Conservation (phyloP, 1,284 basidiomycete genomes). For the Ceratobasidium sp. region DNA sequence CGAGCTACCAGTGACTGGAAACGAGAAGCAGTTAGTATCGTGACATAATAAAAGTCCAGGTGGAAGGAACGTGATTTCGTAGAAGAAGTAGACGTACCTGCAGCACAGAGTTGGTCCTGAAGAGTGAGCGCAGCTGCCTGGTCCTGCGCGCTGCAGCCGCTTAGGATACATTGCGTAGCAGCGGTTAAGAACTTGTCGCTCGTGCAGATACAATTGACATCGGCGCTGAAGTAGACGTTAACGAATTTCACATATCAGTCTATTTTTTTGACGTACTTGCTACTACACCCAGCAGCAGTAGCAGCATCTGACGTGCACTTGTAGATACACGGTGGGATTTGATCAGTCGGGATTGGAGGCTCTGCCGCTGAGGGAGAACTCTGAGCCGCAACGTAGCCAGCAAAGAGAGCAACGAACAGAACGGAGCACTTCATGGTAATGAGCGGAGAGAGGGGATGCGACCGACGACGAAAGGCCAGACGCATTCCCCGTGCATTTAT, state of each 20-base stretch:
- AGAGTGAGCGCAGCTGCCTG: neutral
- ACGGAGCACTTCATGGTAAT: conserved; percentile 36
- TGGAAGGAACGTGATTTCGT: too few species aligned
- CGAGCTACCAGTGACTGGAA: neutral
- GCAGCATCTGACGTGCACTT: conserved; percentile 28
- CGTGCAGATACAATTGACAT: conserved; percentile 5
- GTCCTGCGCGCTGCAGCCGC: neutral
- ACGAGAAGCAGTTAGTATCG: neutral
- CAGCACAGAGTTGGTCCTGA: conserved; percentile 13
- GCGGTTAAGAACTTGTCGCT: neutral
- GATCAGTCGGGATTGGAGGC: neutral
- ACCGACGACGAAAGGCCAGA: too few species aligned
- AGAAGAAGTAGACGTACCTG: neutral
- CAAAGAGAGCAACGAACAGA: conserved; percentile 20
- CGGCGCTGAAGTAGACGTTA: neutral
- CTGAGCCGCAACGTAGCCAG: conserved; percentile 35
- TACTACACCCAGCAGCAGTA: conserved; percentile 4
- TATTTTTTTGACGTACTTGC: neutral
- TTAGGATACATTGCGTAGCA: neutral
- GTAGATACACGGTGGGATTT: neutral
- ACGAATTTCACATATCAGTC: neutral
- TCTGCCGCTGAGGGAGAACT: too few species aligned
- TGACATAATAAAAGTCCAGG: too few species aligned
- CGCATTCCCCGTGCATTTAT: neutral
- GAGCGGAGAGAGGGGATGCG: too few species aligned